Percentiles rank a stretch among this genome's conserved stretches.
These are phyloP conservation scores for Trypanosoma scelopori DNA, from an alignment of 208 protist species.

Conservation along the genomic window DNA sequence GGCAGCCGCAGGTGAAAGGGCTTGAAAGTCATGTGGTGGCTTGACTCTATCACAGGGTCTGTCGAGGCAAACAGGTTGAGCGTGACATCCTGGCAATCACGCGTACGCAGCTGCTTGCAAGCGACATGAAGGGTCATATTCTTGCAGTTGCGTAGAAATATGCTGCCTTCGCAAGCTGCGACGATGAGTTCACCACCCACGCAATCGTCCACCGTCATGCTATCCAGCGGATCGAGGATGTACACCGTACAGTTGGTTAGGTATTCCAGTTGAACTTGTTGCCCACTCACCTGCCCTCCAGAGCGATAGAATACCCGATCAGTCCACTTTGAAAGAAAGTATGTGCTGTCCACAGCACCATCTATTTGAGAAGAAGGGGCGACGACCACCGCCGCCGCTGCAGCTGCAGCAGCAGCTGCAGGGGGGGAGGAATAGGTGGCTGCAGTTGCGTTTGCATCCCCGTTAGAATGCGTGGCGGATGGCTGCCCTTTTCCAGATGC, in stretches of 20 bases:
- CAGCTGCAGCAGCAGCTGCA: conserved; percentile 8
- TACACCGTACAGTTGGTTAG: conserved; percentile 83
- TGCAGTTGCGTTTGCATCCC: not conserved
- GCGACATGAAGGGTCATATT: conserved; percentile 90
- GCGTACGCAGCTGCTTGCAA: conserved; percentile 92
- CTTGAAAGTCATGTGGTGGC: conserved; percentile 80
- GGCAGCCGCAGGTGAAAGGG: conserved; percentile 84
- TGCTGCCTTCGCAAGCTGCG: conserved; percentile 88
- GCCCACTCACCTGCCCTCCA: conserved; percentile 67
- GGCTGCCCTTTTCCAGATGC: not conserved
- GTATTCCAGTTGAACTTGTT: conserved; percentile 90
- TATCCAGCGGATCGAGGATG: conserved; percentile 87
- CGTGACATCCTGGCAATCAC: conserved; percentile 84
- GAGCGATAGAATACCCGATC: conserved; percentile 58
- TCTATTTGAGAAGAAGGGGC: conserved; percentile 30
- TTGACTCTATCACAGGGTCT: conserved; percentile 91
- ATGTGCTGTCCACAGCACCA: conserved; percentile 72
- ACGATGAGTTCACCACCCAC: conserved; percentile 91
- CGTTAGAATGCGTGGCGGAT: not conserved
- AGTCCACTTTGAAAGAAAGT: conserved; percentile 83
- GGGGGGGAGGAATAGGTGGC: not conserved
- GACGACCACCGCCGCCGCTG: too few species aligned
- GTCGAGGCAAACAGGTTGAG: conserved; percentile 89
- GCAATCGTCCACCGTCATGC: conserved; percentile 92
- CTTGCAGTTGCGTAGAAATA: conserved; percentile 93